A percentile compares a stretch with the other conserved stretches of the same genome.
Evolutionary conservation across 805 yeast genomes (phyloP).

Genomic region (Candida easanensis): DNA sequence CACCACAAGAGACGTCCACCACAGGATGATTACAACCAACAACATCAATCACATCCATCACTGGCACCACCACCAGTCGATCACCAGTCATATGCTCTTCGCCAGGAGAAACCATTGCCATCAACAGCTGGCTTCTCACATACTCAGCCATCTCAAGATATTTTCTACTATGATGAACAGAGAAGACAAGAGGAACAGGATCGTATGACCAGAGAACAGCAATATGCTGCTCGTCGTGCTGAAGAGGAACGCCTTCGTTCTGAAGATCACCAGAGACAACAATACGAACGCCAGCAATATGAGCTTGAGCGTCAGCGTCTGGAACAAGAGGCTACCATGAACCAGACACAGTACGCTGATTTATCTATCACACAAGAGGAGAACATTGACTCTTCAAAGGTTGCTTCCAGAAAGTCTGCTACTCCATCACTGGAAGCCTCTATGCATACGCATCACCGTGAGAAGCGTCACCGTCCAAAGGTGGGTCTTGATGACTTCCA

Average conservation of each 20-base stretch:
- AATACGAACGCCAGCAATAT: conserved; percentile 9
- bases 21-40: conserved; percentile 8
- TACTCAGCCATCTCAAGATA: background rate
- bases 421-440: conserved; percentile 1
- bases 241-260: conserved; percentile 16
- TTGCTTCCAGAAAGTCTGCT: conserved; percentile 7
- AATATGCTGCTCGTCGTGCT: conserved; percentile 14
- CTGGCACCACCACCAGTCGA: conserved; percentile 15
- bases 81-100: conserved; percentile 1
- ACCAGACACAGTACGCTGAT: conserved; percentile 11
- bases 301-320: conserved; percentile 14
- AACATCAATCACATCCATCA: conserved; percentile 7
- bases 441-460: conserved; percentile 16
- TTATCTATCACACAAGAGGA: conserved; percentile 19
- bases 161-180: background rate
- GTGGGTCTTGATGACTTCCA: conserved; percentile 94
- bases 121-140: too few relatives aligned
- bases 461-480: conserved; percentile 53
- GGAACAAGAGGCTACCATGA: conserved; percentile 22
- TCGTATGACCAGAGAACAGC: too few relatives aligned
- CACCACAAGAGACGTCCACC: conserved; percentile 28
- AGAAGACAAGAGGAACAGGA: background rate
- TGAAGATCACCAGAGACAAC: conserved; percentile 14
- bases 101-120: conserved; percentile 1
- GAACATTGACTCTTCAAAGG: conserved; percentile 4